Evolutionary conservation across 2,329 filamentous ascomycete genomes (phyloP).

Genomic region (Paecilomyces niveus): DNA sequence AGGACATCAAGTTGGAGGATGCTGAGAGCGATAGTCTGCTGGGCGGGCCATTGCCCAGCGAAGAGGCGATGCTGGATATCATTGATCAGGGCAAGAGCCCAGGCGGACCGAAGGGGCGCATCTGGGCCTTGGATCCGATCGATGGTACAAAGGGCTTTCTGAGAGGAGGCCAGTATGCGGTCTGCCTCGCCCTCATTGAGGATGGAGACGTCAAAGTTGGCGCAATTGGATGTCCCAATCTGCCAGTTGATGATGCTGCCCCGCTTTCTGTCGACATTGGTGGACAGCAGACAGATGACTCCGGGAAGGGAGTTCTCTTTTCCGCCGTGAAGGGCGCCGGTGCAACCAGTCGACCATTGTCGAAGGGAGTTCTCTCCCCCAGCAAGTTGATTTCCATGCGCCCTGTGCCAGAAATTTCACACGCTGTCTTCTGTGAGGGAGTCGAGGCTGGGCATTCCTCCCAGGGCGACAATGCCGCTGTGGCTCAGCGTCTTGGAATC

Average conservation of each 20-base stretch:
- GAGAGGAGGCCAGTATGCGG: conserved; percentile 91
- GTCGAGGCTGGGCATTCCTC: conserved; percentile 90
- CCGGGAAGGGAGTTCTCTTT: conserved; percentile 79
- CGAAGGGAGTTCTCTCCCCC: conserved; percentile 30
- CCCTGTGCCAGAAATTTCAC: conserved; percentile 61
- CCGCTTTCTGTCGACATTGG: conserved; percentile 66
- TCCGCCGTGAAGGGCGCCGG: conserved; percentile 74
- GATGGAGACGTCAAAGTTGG: conserved; percentile 92
- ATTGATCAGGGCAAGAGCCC: conserved; percentile 48
- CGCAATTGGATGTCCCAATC: conserved; percentile 90
- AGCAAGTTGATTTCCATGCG: conserved; percentile 72
- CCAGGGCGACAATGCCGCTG: conserved; percentile 78
- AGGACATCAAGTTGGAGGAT: conserved; percentile 62
- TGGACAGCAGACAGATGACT: conserved; percentile 63
- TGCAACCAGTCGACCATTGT: conserved; percentile 73
- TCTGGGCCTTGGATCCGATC: conserved; percentile 96
- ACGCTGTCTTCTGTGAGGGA: conserved; percentile 91
- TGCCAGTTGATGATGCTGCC: conserved; percentile 75
- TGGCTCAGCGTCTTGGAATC: conserved; percentile 79
- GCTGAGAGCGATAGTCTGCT: conserved; percentile 57
- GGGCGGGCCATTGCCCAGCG: conserved; percentile 60
- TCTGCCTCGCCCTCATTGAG: conserved; percentile 85
- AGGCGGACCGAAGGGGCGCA: conserved; percentile 45
- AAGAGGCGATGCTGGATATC: conserved; percentile 54
- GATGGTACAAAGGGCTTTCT: conserved; percentile 98